Evolutionary conservation across 139 green algal species (phyloP).

Genomic region (Limnomonas spitsbergensis): DNA sequence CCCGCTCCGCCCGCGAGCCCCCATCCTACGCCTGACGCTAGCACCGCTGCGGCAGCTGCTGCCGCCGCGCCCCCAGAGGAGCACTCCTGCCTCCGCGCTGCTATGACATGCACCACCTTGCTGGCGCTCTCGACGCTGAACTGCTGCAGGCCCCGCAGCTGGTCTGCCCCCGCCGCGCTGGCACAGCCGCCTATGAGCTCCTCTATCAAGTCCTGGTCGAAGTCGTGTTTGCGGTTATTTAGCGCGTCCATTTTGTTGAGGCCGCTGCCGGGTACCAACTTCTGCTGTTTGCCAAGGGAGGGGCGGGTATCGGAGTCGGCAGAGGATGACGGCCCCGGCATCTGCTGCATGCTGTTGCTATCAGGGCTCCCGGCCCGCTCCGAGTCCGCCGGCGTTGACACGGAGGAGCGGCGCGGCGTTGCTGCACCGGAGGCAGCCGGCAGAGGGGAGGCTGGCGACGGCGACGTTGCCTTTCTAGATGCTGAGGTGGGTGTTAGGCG

Average conservation of each 20-base stretch:
- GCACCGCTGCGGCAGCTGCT: constrained; percentile 2
- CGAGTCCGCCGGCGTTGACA: no score
- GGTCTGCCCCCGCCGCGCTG: background rate
- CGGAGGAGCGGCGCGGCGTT: no score
- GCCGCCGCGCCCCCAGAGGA: background rate
- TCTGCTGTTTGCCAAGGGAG: no score
- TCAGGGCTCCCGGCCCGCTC: no score
- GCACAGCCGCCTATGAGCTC: constrained; percentile 7
- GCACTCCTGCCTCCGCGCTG: constrained; percentile 1
- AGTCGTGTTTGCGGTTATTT: background rate
- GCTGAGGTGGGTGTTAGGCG: no score
- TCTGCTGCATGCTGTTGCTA: no score
- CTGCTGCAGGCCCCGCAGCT: background rate
- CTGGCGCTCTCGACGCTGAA: background rate
- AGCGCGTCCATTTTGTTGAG: constrained; percentile 5
- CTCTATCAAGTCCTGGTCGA: constrained; percentile 7
- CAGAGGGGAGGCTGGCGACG: no score
- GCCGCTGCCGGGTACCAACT: no score
- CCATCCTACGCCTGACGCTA: constrained; percentile 37
- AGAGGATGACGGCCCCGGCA: no score
- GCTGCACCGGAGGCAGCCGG: no score
- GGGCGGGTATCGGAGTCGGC: no score
- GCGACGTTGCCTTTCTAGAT: no score
- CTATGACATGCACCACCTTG: background rate
- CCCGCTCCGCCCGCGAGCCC: constrained; percentile 19